Conservation (phyloP, 1,139 yeast species). For the Magnusiomyces suaveolens region DNA sequence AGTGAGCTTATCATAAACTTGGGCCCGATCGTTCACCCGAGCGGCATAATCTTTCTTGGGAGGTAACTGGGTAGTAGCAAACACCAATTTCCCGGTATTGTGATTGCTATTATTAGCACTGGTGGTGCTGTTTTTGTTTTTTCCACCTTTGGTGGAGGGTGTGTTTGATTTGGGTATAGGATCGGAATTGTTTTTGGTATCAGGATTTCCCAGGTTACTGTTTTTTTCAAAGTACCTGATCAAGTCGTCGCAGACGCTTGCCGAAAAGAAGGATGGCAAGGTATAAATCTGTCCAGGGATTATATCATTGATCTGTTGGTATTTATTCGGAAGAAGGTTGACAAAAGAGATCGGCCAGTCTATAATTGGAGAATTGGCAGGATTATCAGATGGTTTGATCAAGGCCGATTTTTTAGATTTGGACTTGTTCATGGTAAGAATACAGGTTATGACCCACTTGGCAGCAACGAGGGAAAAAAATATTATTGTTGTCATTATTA, state of each 20-base stretch:
- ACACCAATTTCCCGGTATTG: conserved; percentile 5
- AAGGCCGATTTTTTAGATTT: neutral
- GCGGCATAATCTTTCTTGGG: conserved; percentile 45
- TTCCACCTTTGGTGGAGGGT: conserved; percentile 37
- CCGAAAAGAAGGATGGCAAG: conserved; percentile 39
- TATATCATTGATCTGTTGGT: conserved; percentile 13
- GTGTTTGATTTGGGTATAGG: conserved; percentile 21
- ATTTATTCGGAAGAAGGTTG: conserved; percentile 11
- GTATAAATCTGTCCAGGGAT: conserved; percentile 38
- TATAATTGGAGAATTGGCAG: no score
- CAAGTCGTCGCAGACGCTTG: conserved; percentile 39
- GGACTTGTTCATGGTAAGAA: neutral
- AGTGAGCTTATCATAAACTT: conserved; percentile 35
- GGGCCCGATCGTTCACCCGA: conserved; percentile 47
- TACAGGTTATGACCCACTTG: no score
- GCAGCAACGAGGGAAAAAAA: no score
- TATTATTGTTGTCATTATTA: no score
- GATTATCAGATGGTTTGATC: no score
- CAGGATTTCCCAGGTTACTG: conserved; percentile 31
- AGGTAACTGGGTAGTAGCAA: conserved; percentile 17
- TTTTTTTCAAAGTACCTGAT: conserved; percentile 24
- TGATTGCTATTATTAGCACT: neutral
- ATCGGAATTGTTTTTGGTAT: conserved; percentile 31
- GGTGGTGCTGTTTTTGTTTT: conserved; percentile 16
- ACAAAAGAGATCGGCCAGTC: conserved; percentile 19